Evolutionary conservation across 495 filamentous ascomycete species (phyloP), one percentile per base, ranked within the genome.

Genomic region (Chaetomium fimeti): DNA sequence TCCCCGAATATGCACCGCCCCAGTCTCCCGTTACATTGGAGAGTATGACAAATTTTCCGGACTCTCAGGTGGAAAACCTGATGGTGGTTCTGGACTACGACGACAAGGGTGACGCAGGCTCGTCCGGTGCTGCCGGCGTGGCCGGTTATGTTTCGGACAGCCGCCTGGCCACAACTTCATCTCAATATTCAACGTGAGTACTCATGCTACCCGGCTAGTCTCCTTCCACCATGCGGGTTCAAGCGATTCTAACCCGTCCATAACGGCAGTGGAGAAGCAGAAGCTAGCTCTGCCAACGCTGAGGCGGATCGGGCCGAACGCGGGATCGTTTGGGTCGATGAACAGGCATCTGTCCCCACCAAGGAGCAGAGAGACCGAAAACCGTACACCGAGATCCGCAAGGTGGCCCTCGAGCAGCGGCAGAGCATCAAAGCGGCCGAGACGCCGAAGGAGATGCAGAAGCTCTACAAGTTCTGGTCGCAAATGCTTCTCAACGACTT

Each of bases 381-480:
- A 69, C 77, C 78, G 9, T 89, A 89, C 68, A 71, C 72, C 24
- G 72, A 79, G 58, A 81, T 89, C 62, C 82, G 82, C 60, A 72
- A 77, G 45, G 81, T 83, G 64, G 85, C 85, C 9, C 77, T 90
- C 32, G 77, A 79, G 40, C 77, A 88, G 71, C 84, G 88, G 52
- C 72, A 80, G 64, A 74, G 70, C 51, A 78, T 81, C 24, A 63
- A 78, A 24, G 61, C 72, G 22, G 82, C 79, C 51, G 81, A 81
- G 59, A 84, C 70, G 65, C 66, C 72, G 27, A 55, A 40, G 28
- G 80, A 89, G 71, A 89, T 90, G 80, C 81, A 84, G 62, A 80
- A 85, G 61, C 82, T 91, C 16, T 92, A 91, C 75, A 79, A 87
- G 61, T 90, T 89, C 77, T 93, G 90, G 90, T 87, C 87, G n/a